Percentiles rank a stretch among this genome's conserved stretches.
Conservation (phyloP, 208 protist species). For the Porcisia hertigi region DNA sequence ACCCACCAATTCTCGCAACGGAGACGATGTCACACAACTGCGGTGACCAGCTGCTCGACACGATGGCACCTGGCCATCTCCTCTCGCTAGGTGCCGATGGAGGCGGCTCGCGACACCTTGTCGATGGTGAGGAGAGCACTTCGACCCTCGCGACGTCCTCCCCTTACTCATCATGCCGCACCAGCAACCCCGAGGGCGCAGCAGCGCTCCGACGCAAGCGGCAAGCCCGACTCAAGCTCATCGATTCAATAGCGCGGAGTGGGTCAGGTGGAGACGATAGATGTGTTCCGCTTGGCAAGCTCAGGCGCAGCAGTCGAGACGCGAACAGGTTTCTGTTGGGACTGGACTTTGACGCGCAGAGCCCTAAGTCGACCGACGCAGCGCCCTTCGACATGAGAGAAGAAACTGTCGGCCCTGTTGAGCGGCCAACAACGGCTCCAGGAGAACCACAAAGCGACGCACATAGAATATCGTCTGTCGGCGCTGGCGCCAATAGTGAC, state of each 20-base stretch:
- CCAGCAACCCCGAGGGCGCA: conserved; percentile 10
- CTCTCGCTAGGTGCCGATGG: not conserved
- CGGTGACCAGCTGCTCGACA: not conserved
- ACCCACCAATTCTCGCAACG: not conserved
- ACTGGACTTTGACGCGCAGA: not conserved
- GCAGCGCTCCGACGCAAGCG: conserved; percentile 13
- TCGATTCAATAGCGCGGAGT: not conserved
- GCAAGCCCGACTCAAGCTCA: not conserved
- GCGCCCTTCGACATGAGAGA: not conserved
- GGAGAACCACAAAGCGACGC: not conserved
- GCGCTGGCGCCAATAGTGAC: not conserved
- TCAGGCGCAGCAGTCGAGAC: not conserved
- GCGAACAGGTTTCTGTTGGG: not conserved
- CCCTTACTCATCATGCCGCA: conserved; percentile 20
- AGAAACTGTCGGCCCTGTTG: not conserved
- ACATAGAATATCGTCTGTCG: not conserved
- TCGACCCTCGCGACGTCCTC: not conserved
- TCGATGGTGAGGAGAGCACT: not conserved
- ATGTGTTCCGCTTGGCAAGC: not conserved
- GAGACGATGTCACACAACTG: not conserved
- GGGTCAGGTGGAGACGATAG: not conserved
- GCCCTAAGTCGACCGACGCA: not conserved
- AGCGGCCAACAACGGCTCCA: not conserved
- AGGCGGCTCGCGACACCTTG: not conserved
- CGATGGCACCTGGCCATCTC: not conserved